These are phyloP conservation scores for Boletellus ananiceps DNA, from an alignment of 768 basidiomycete species.

Conservation along the genomic window DNA sequence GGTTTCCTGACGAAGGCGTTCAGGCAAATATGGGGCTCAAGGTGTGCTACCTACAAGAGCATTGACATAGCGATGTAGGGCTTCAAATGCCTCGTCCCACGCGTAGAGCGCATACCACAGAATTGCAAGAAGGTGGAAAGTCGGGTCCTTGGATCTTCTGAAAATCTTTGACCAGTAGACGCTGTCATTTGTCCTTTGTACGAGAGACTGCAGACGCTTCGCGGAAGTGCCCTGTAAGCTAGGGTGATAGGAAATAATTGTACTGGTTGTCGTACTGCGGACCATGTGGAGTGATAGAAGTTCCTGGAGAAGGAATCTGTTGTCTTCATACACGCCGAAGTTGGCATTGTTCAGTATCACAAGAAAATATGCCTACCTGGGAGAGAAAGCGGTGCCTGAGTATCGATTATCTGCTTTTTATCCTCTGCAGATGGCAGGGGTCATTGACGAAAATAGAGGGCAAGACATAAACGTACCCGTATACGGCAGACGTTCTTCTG, in stretches of 20 bases:
- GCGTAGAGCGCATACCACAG: constrained; percentile 59
- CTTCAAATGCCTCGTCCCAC: constrained; percentile 57
- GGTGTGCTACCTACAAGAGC: constrained; percentile 34
- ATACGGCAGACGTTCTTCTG: constrained; percentile 7
- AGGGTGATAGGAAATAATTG: constrained; percentile 34
- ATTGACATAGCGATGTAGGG: constrained; percentile 47
- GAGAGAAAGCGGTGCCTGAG: constrained; percentile 28
- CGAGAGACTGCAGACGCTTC: constrained; percentile 23
- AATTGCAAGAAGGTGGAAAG: constrained; percentile 35
- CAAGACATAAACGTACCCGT: constrained; percentile 3
- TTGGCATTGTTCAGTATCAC: neutral
- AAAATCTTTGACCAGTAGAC: constrained; percentile 36
- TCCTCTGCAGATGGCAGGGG: constrained; percentile 7
- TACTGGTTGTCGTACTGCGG: constrained; percentile 29
- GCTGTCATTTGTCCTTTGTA: constrained; percentile 26
- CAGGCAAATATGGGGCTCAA: neutral
- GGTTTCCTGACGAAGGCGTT: constrained; percentile 36
- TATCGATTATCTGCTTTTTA: constrained; percentile 23
- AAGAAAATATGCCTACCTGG: constrained; percentile 7
- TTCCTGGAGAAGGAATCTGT: constrained; percentile 28
- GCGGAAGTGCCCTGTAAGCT: constrained; percentile 22
- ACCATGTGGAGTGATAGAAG: constrained; percentile 38
- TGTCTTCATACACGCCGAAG: constrained; percentile 2
- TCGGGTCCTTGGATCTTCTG: constrained; percentile 26
- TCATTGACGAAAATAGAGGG: neutral